Evolutionary conservation across 2,329 filamentous ascomycete genomes (phyloP).

Genomic region (Bipolaris sorokiniana): DNA sequence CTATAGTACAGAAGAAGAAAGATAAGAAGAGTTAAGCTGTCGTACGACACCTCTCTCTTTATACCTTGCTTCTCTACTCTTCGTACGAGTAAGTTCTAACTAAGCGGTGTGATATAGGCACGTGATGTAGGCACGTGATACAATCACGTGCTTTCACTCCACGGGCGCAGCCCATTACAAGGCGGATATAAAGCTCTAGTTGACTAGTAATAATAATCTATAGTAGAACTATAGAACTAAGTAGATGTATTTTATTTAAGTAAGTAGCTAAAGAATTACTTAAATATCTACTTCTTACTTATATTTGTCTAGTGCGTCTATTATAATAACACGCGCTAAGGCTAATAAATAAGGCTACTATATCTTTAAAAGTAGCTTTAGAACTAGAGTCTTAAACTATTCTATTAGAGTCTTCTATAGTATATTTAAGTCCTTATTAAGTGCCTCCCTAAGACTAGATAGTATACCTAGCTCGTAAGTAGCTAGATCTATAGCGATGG

Average conservation of each 20-base stretch:
- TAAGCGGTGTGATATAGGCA: no score
- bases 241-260: conserved; percentile 14
- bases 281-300: conserved; percentile 23
- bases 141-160: no score
- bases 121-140: no score
- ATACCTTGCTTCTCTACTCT: no score
- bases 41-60: no score
- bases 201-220: conserved; percentile 28
- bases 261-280: conserved; percentile 29
- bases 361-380: conserved; percentile 11
- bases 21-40: no score
- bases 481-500: conserved; percentile 25
- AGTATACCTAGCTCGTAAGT: conserved; percentile 13
- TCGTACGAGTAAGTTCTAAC: no score
- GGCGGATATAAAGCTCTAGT: conserved; percentile 28
- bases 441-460: conserved; percentile 18
- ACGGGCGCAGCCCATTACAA: no score
- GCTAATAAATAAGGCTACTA: neutral
- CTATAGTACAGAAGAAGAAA: no score
- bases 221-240: no score
- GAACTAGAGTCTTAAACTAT: conserved; percentile 16
- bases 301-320: conserved; percentile 45
- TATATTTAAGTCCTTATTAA: conserved; percentile 17
- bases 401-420: conserved; percentile 6
- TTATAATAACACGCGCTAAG: conserved; percentile 10